Conservation (phyloP, 2,329 filamentous ascomycete species). For the Alternaria arborescens region DNA sequence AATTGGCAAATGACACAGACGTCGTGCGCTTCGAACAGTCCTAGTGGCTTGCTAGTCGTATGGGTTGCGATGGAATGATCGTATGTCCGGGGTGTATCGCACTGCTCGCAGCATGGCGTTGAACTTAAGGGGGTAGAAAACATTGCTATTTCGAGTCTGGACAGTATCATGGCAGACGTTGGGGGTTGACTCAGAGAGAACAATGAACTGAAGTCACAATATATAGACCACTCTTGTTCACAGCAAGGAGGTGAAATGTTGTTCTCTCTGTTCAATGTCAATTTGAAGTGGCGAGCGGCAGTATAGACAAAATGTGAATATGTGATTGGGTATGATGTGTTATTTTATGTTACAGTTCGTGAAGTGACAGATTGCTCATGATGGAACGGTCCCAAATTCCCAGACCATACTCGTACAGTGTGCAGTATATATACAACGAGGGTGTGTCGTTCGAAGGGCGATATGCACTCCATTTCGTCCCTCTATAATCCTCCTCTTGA, state of each 20-base stretch:
- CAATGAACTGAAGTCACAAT: background rate
- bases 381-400: background rate
- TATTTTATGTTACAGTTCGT: background rate
- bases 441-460: background rate
- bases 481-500: background rate
- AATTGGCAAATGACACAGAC: background rate
- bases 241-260: background rate
- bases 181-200: background rate
- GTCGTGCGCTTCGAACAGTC: background rate
- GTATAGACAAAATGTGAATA: background rate
- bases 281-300: background rate
- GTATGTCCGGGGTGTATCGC: background rate
- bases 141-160: background rate
- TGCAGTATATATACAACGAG: slow-evolving; percentile 17
- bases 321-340: background rate
- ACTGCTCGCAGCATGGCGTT: background rate
- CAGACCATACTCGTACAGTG: slow-evolving; percentile 12
- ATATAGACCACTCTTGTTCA: background rate
- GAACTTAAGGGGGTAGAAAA: background rate
- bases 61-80: background rate
- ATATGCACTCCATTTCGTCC: background rate
- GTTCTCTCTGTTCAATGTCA: background rate
- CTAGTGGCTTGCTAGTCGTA: background rate
- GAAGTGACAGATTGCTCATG: slow-evolving; percentile 14
- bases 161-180: background rate